Evolutionary conservation across 257 asterid species (phyloP).

Genomic region (Solanum piurae): DNA sequence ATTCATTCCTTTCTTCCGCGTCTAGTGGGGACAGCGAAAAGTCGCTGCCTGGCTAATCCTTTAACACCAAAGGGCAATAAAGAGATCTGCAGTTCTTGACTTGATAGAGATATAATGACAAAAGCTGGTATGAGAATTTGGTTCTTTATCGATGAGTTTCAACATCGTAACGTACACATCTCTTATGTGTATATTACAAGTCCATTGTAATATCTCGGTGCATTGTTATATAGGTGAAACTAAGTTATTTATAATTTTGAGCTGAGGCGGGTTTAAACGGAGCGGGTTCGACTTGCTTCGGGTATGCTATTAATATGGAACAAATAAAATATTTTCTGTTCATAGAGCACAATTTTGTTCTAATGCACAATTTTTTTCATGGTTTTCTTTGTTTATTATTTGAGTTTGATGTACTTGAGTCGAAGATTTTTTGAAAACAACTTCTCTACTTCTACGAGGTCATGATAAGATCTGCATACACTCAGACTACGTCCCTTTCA

Average conservation of each 20-base stretch:
- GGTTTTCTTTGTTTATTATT: no score
- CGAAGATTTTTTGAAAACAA: accelerated
- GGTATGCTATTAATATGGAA: neutral
- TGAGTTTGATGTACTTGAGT: neutral
- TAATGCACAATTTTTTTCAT: neutral
- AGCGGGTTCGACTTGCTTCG: neutral
- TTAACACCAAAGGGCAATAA: neutral
- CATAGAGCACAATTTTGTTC: neutral
- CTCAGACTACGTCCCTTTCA: accelerated
- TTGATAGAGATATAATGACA: neutral
- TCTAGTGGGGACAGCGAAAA: neutral
- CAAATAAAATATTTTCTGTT: neutral
- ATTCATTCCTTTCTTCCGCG: neutral
- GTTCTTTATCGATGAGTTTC: neutral
- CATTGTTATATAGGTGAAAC: neutral
- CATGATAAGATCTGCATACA: accelerated
- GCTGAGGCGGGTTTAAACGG: neutral
- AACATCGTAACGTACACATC: neutral
- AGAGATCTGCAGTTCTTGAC: neutral
- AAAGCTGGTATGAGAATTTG: neutral
- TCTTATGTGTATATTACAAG: neutral
- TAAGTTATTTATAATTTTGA: neutral
- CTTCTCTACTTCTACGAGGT: accelerated
- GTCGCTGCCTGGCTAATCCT: neutral
- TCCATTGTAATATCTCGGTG: neutral